Evolutionary conservation across 2,329 filamentous ascomycete species (phyloP).

Genomic region (Alternaria arbusti): DNA sequence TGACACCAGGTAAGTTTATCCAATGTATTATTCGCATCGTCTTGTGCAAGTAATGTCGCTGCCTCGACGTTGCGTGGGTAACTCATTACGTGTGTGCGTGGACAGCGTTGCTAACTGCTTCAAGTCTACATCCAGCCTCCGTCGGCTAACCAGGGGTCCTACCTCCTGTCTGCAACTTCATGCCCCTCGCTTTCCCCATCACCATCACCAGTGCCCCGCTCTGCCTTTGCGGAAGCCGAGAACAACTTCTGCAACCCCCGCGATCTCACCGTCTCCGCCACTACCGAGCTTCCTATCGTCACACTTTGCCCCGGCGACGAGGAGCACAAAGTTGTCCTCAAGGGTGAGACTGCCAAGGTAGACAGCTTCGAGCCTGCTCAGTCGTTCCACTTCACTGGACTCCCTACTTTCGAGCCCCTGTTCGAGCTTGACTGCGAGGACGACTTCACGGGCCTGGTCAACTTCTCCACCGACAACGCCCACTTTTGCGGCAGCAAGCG

Average conservation of each 20-base stretch:
- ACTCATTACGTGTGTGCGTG: neutral
- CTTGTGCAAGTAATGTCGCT: neutral
- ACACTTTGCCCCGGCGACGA: slow-evolving; percentile 69
- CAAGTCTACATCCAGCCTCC: slow-evolving; percentile 71
- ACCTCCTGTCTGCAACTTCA: slow-evolving; percentile 73
- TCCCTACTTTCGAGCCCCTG: slow-evolving; percentile 81
- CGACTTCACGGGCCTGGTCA: slow-evolving; percentile 79
- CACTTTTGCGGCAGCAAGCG: slow-evolving; percentile 71
- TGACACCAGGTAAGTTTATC: slow-evolving; percentile 80
- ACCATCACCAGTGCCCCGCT: slow-evolving; percentile 77
- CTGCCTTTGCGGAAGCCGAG: slow-evolving; percentile 72
- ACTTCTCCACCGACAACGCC: slow-evolving; percentile 68
- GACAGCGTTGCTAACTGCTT: slow-evolving; percentile 31
- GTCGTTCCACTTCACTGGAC: slow-evolving; percentile 57
- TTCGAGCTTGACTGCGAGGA: slow-evolving; percentile 92
- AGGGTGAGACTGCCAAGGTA: slow-evolving; percentile 51
- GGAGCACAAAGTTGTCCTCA: slow-evolving; percentile 61
- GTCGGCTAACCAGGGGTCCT: slow-evolving; percentile 69
- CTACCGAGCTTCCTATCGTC: slow-evolving; percentile 69
- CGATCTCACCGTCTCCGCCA: slow-evolving; percentile 76
- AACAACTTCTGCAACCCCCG: slow-evolving; percentile 91
- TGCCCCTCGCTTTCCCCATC: slow-evolving; percentile 89
- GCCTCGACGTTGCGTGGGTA: neutral
- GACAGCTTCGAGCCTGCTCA: slow-evolving; percentile 45
- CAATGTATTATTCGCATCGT: neutral